Base-by-base conservation (phyloP, 2,329 filamentous ascomycete species). In the Hymenoscyphus albidus region DNA sequence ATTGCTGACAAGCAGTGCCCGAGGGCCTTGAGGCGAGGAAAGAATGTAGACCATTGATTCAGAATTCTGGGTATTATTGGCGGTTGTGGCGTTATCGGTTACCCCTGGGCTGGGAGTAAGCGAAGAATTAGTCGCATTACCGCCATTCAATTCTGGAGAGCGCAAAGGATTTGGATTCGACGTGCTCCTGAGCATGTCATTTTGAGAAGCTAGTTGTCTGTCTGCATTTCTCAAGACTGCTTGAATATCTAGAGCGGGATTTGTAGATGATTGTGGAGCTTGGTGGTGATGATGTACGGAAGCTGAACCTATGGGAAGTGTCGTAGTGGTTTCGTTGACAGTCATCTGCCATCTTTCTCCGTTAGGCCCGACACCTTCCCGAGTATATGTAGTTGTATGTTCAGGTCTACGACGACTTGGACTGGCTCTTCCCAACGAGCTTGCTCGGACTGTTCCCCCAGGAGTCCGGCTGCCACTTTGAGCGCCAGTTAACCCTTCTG, bases 21-120 rank as follows among this genome's bases (percentile, higher is more conserved):
- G 81, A 0, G 86, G 86, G 0, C 86, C 86, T 54, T 80, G 79
- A 0, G 86, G 85, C 0, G 86, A 88, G 16, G 81, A 84, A 6
- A 89, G 73, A 31, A 89, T 82, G 68, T 88, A 88, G 1, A 88
- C 83, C 65, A 85, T 82, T 0, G 81, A 78, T 31, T 76, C 76
- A 5, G 59, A 27, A 42, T 39, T 31, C 14, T 31, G 31, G 27
- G 38, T 55, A 39, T 73, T 72, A 18, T 74, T 35, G 31, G 65
- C 22, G 55, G 63, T 56, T 65, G 56, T 16, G 68, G 64, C 56
- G 67, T 67, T 67, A 67, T 61, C 65, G 62, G 61, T 68, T 63
- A 59, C 61, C 40, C 68, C 64, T 12, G 72, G 65, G 40, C 72
- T 62, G n/a, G 71, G 13, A 39, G 38, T 40, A 42, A 57, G 35